Conservation (phyloP, 257 asterid genomes). For the Rhazya stricta region DNA sequence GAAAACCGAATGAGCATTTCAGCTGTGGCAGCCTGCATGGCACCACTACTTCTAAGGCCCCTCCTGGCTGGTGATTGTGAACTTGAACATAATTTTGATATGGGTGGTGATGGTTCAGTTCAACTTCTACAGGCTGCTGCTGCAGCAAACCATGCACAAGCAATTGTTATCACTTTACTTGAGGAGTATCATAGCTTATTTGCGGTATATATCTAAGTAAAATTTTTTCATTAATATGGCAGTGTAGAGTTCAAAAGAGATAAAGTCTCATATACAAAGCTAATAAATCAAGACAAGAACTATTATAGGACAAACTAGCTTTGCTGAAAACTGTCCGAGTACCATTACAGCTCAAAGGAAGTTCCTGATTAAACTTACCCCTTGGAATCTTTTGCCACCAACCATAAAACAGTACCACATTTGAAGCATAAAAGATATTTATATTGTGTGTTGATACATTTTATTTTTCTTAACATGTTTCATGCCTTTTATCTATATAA, state of each 20-base stretch:
- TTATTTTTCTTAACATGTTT: neutral
- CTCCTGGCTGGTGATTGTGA: conserved; percentile 98
- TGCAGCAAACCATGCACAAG: conserved; percentile 99
- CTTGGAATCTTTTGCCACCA: neutral
- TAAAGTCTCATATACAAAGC: neutral
- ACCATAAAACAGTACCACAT: neutral
- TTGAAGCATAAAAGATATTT: neutral
- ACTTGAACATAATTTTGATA: conserved; percentile 56
- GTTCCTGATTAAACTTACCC: neutral
- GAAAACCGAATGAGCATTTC: conserved; percentile 89
- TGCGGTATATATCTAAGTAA: conserved; percentile 55
- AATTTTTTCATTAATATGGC: neutral
- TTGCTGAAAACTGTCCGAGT: neutral
- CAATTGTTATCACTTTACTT: conserved; percentile 82
- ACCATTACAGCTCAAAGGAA: neutral
- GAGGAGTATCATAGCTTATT: conserved; percentile 82
- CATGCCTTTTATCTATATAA: neutral
- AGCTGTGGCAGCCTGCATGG: conserved; percentile 99
- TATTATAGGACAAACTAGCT: neutral
- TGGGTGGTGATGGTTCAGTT: conserved; percentile 83
- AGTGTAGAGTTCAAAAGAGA: neutral
- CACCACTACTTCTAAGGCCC: conserved; percentile 97
- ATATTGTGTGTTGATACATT: neutral
- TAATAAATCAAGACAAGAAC: neutral
- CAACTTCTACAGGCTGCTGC: conserved; percentile 99